A percentile compares a stretch with the other conserved stretches of the same genome.
Evolutionary conservation across 2,329 filamentous ascomycete species (phyloP).

Genomic region (Aureobasidium lini): DNA sequence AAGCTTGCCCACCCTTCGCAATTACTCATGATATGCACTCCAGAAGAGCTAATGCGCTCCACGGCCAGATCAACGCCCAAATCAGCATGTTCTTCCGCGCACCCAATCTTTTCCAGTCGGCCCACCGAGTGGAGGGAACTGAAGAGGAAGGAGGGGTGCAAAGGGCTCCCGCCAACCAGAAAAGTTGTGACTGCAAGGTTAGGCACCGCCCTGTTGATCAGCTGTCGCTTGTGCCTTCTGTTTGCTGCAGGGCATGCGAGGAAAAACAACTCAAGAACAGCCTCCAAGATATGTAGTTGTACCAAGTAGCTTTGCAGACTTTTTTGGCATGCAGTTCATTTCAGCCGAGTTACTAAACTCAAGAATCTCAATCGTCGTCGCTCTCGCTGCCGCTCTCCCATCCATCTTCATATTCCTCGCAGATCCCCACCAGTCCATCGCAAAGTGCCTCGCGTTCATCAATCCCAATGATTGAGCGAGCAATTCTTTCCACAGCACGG

Average conservation of each 20-base stretch:
- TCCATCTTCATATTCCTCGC: slow-evolving; percentile 81
- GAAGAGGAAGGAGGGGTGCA: background rate
- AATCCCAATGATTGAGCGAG: slow-evolving; percentile 46
- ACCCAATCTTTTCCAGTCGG: background rate
- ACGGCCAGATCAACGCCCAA: background rate
- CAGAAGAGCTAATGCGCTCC: background rate
- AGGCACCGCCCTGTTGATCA: slow-evolving; percentile 1
- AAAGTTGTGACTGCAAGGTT: background rate
- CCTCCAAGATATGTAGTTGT: background rate
- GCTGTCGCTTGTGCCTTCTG: background rate
- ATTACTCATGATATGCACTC: slow-evolving; percentile 8
- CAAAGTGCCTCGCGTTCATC: slow-evolving; percentile 80
- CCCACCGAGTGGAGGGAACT: background rate
- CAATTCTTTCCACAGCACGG: slow-evolving; percentile 55
- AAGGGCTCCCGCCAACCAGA: background rate
- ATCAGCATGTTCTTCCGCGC: background rate
- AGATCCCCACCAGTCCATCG: slow-evolving; percentile 73
- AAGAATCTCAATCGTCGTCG: slow-evolving; percentile 36
- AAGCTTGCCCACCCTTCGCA: background rate
- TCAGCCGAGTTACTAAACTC: background rate
- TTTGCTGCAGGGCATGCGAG: background rate
- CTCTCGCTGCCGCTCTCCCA: slow-evolving; percentile 71
- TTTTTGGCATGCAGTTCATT: background rate
- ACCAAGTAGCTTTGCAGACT: background rate
- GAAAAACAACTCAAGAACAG: background rate